Conservation (phyloP, 2,329 filamentous ascomycete genomes). For the Ascochyta viciae-villosae region DNA sequence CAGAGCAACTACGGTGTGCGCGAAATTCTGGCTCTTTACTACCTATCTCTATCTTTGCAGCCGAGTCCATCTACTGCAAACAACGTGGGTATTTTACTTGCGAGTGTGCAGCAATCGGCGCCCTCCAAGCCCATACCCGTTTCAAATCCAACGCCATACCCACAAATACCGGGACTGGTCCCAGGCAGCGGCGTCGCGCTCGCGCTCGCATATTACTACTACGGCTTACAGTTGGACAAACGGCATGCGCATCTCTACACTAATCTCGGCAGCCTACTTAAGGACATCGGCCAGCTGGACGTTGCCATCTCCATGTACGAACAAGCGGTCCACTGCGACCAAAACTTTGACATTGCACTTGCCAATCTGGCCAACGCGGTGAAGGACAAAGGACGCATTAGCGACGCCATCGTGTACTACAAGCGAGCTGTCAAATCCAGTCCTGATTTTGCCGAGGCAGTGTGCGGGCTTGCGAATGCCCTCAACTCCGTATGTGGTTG, state of each 20-base stretch:
- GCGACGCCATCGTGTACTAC: slow-evolving; percentile 92
- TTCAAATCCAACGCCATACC: slow-evolving; percentile 44
- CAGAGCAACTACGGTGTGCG: slow-evolving; percentile 78
- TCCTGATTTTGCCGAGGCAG: slow-evolving; percentile 94
- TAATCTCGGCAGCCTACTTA: slow-evolving; percentile 91
- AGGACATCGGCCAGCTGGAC: slow-evolving; percentile 92
- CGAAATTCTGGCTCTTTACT: slow-evolving; percentile 94
- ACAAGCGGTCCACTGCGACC: slow-evolving; percentile 87
- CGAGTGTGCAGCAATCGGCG: slow-evolving; percentile 80
- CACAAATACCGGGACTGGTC: slow-evolving; percentile 74
- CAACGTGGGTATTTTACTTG: slow-evolving; percentile 96
- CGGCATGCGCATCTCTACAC: slow-evolving; percentile 96
- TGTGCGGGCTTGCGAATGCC: slow-evolving; percentile 93
- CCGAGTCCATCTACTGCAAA: slow-evolving; percentile 97
- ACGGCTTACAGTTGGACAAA: slow-evolving; percentile 83
- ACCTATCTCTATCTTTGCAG: slow-evolving; percentile 90
- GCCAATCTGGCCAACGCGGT: slow-evolving; percentile 97
- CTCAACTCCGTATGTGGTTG: slow-evolving; percentile 97
- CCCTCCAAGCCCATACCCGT: slow-evolving; percentile 53
- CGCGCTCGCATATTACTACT: slow-evolving; percentile 93
- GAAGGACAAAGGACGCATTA: slow-evolving; percentile 92
- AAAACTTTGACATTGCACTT: slow-evolving; percentile 94
- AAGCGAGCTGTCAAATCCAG: slow-evolving; percentile 88
- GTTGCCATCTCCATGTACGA: slow-evolving; percentile 97
- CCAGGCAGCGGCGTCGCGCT: slow-evolving; percentile 88